A percentile compares a stretch with the other conserved stretches of the same genome.
Conservation (phyloP, 2,329 filamentous ascomycete genomes). For the Pseudonectria buxi region DNA sequence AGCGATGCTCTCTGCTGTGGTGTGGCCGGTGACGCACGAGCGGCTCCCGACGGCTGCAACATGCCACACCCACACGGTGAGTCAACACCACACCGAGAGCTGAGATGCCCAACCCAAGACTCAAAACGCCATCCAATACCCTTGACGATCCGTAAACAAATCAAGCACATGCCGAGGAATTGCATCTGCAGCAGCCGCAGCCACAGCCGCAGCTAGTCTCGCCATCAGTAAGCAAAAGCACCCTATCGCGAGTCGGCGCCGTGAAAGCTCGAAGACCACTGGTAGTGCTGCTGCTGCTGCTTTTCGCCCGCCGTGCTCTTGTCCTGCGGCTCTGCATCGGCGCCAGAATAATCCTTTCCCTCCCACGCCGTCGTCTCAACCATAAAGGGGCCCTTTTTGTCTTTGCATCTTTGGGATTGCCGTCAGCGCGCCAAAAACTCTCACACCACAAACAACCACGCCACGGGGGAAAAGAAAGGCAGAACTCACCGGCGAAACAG, state of each 20-base stretch:
- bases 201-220: no score
- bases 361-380: slow-evolving; percentile 62
- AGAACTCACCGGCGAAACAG: slow-evolving; percentile 51
- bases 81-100: no score
- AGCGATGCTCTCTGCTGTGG: no score
- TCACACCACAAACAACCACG: slow-evolving; percentile 1
- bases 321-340: slow-evolving; percentile 3
- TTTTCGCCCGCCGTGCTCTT: slow-evolving; percentile 11
- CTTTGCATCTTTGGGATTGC: slow-evolving; percentile 43
- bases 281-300: slow-evolving; percentile 18
- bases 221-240: neutral
- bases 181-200: no score
- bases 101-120: no score
- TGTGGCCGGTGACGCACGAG: no score
- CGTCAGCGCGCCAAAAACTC: slow-evolving; percentile 3
- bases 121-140: no score
- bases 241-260: slow-evolving; percentile 24
- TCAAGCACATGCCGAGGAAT: no score
- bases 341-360: slow-evolving; percentile 22
- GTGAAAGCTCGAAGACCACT: slow-evolving; percentile 31
- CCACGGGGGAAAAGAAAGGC: slow-evolving; percentile 1
- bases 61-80: no score
- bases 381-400: slow-evolving; percentile 50
- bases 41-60: no score
- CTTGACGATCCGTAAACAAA: no score